Evolutionary conservation across 176 grass and related monocot species (phyloP), one percentile per base, ranked within the genome.

Genomic region (Poa pratensis): DNA sequence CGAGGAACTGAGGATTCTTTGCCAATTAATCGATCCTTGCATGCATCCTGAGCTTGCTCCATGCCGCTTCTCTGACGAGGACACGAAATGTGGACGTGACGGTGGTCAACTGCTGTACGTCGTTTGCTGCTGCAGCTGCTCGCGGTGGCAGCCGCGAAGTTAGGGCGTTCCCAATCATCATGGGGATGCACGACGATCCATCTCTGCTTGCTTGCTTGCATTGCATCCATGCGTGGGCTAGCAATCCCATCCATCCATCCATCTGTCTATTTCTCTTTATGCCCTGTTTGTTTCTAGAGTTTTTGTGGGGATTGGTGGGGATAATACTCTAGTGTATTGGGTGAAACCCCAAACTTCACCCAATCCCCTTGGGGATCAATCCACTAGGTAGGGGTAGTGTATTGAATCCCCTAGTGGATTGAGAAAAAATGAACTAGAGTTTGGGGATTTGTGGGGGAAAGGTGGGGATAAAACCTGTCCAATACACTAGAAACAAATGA

Each of bases 151-250:
- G 40, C 84, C 90, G 84, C 82, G 84, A 88, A 86, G 86, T 88
- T 79, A 85, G 93, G 86, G 83, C 85, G 86, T 49, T 67, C 80
- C 75, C 87, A 92, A 90, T 92, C 90, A 89, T 78, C 83, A 78
- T 87, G 80, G 69, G 82, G 84, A 75, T 65, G 75, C 90, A 65
- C 84, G 45, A 20, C n/a, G 7, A 51, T 1, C 42, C 15, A 30
- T 49, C 71, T 51, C 23, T 30, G 46, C 71, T 50, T 15, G 11
- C 60, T 8, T 16, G 14, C 14, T 51, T 23, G 37, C 65, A 43
- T 15, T 72, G 55, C 69, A 14, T 26, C 7, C 15, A 14, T 28
- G 28, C 51, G 30, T 18, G 70, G 7, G 65, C 65, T 55, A 14
- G 9, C 45, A 10, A 32, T 40, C 23, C 54, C 30, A n/a, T 45